Evolutionary conservation across 1,284 basidiomycete species (phyloP).

Genomic region (Leccinum subspadiceum): DNA sequence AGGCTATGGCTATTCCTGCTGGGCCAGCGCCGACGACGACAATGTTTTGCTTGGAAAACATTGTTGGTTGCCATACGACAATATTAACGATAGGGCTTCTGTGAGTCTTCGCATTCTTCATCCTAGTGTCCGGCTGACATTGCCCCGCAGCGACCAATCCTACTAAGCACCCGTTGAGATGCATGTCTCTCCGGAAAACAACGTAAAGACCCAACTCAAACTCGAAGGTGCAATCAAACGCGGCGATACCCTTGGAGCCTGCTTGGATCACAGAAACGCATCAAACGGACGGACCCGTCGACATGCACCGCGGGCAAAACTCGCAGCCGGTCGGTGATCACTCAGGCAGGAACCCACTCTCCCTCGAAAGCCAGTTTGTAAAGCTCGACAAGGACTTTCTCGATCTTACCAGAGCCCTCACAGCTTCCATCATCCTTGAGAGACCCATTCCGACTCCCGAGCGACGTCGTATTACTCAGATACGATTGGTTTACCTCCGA

Average conservation of each 20-base stretch:
- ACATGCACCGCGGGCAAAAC: constrained; percentile 6
- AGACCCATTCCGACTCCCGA: constrained; percentile 47
- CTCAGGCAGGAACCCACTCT: constrained; percentile 33
- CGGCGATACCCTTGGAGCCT: constrained; percentile 56
- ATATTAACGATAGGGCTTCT: neutral
- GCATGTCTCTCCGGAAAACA: constrained; percentile 63
- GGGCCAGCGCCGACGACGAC: constrained; percentile 46
- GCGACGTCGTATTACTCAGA: constrained; percentile 43
- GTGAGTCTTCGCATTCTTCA: neutral
- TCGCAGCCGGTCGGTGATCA: constrained; percentile 3
- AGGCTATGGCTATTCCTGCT: constrained; percentile 36
- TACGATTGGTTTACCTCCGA: constrained; percentile 6
- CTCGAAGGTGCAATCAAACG: constrained; percentile 81
- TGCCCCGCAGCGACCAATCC: neutral
- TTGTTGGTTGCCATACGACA: neutral
- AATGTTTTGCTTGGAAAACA: constrained; percentile 24
- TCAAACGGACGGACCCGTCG: constrained; percentile 3
- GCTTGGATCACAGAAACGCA: constrained; percentile 26
- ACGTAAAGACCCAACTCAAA: constrained; percentile 66
- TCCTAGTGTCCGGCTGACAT: neutral
- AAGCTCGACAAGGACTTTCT: constrained; percentile 64
- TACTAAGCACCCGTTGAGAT: constrained; percentile 32
- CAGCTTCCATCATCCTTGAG: constrained; percentile 50
- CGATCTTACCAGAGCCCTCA: constrained; percentile 57
- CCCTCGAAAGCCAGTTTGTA: constrained; percentile 72